phyloP scores from a whole-genome alignment of 352 stramenopile species.

The Blastocystis sp. region DNA sequence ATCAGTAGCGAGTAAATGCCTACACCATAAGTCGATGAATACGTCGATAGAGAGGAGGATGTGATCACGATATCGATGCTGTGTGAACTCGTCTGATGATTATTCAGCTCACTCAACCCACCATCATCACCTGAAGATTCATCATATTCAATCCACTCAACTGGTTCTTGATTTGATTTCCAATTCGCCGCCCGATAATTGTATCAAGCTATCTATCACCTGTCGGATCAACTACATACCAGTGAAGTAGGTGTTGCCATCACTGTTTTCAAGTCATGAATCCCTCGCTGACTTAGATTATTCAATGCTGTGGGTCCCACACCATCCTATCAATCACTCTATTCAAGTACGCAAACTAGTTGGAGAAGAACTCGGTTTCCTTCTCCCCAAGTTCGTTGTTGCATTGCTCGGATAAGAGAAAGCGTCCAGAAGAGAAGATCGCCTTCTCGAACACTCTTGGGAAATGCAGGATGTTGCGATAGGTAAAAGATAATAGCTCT shows the following conservation, averaged over 20 bases:
- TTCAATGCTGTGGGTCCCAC: slow-evolving; percentile 9
- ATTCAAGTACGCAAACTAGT: neutral
- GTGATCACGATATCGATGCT: neutral
- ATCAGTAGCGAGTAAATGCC: slow-evolving; percentile 34
- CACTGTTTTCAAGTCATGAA: neutral
- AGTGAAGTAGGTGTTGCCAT: neutral
- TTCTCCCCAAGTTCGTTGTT: slow-evolving; percentile 15
- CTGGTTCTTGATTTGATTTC: neutral
- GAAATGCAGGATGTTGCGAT: neutral
- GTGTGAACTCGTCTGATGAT: neutral
- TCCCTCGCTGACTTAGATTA: neutral
- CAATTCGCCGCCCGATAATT: neutral
- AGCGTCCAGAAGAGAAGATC: neutral
- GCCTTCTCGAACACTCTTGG: too few relatives aligned
- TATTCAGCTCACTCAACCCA: neutral
- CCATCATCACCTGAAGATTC: neutral
- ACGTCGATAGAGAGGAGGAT: neutral
- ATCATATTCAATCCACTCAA: neutral
- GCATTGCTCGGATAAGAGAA: neutral
- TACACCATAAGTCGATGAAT: neutral
- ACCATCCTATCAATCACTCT: neutral
- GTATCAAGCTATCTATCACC: slow-evolving; percentile 3
- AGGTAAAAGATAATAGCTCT: slow-evolving; percentile 16
- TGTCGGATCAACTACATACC: neutral
- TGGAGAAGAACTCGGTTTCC: neutral